Conservation (phyloP, 2,329 filamentous ascomycete species). For the Phialemoniopsis sp. region DNA sequence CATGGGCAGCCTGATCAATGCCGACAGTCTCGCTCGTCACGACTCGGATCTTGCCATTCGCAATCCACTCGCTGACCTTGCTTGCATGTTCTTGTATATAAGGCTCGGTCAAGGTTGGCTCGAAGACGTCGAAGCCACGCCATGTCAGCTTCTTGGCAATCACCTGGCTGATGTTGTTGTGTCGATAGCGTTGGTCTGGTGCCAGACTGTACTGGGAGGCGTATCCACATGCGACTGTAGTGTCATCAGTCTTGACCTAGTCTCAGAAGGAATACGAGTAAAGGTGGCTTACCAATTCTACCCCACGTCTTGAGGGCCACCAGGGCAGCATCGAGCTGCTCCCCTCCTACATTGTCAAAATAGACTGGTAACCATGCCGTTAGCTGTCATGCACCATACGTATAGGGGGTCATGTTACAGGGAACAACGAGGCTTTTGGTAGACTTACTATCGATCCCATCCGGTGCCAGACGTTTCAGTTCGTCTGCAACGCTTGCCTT, state of each 20-base stretch:
- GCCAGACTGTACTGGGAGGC: constrained; percentile 72
- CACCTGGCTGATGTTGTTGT: constrained; percentile 62
- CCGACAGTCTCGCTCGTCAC: constrained; percentile 66
- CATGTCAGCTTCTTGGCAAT: constrained; percentile 67
- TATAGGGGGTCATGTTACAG: too few species aligned
- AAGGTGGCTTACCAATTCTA: constrained; percentile 53
- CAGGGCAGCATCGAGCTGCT: constrained; percentile 43
- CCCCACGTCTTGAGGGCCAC: constrained; percentile 53
- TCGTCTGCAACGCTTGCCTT: constrained; percentile 68
- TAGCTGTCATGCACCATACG: too few species aligned
- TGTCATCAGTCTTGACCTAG: neutral
- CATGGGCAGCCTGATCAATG: constrained; percentile 73
- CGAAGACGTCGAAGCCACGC: constrained; percentile 71
- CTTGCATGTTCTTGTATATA: constrained; percentile 77
- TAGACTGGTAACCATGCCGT: constrained; percentile 24
- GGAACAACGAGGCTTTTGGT: too few species aligned
- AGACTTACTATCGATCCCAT: constrained; percentile 65
- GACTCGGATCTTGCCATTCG: constrained; percentile 70
- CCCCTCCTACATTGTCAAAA: constrained; percentile 50
- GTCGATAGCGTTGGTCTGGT: constrained; percentile 52
- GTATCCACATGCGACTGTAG: constrained; percentile 22
- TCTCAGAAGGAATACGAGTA: constrained; percentile 3
- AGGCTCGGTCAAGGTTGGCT: constrained; percentile 63
- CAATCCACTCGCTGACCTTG: constrained; percentile 72
- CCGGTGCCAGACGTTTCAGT: constrained; percentile 64